phyloP scores from a whole-genome alignment of 208 protist genomes.

The Vickermania ingenoplastis region DNA sequence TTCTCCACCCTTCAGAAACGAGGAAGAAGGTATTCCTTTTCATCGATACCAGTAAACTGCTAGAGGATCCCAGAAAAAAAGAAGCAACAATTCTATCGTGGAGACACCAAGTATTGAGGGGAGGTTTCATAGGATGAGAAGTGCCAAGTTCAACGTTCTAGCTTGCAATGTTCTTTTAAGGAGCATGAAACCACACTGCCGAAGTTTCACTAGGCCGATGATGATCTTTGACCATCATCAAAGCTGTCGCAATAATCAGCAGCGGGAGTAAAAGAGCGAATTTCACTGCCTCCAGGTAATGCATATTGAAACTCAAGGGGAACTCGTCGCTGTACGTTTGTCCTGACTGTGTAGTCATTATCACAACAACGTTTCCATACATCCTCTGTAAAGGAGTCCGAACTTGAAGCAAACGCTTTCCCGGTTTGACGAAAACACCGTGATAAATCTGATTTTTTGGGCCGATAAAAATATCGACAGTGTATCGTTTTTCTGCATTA shows the following conservation, averaged over 20 bases:
- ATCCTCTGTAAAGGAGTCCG: slow-evolving; percentile 51
- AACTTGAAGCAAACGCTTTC: slow-evolving; percentile 41
- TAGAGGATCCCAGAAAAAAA: too few relatives aligned
- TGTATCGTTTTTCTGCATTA: slow-evolving; percentile 25
- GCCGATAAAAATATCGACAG: slow-evolving; percentile 57
- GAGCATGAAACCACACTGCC: neutral
- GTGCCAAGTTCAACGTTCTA: too few relatives aligned
- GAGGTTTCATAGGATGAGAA: too few relatives aligned
- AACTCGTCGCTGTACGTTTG: slow-evolving; percentile 68
- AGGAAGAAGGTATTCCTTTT: too few relatives aligned
- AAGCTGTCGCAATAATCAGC: slow-evolving; percentile 29
- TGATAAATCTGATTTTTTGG: slow-evolving; percentile 40
- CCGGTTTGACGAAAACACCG: slow-evolving; percentile 23
- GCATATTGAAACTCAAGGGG: slow-evolving; percentile 75
- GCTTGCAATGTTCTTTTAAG: too few relatives aligned
- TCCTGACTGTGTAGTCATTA: slow-evolving; percentile 53
- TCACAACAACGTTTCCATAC: slow-evolving; percentile 42
- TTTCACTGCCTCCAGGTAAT: slow-evolving; percentile 77
- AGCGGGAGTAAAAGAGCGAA: slow-evolving; percentile 72
- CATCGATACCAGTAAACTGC: too few relatives aligned
- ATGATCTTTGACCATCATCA: slow-evolving; percentile 52
- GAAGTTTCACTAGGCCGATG: too few relatives aligned
- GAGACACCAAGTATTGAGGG: too few relatives aligned
- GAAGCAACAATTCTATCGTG: too few relatives aligned
- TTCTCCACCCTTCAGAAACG: too few relatives aligned